phyloP scores from a whole-genome alignment of 257 asterid species.

The Jacaranda mimosifolia region DNA sequence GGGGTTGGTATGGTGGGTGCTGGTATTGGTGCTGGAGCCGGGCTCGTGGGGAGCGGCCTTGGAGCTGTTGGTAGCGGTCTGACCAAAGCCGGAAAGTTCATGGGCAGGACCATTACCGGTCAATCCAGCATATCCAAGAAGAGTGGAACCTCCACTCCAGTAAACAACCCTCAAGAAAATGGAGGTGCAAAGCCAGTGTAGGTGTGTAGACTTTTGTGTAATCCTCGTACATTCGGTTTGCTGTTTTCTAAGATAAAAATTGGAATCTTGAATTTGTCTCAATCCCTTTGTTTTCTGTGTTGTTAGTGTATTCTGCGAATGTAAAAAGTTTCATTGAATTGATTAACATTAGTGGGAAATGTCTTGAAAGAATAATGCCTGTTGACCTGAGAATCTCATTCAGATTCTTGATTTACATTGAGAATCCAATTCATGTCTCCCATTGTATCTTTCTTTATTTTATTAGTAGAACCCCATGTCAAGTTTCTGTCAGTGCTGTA shows the following conservation, averaged over 20 bases:
- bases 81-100: conserved; percentile 88
- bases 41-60: conserved; percentile 71
- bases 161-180: conserved; percentile 71
- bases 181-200: conserved; percentile 80
- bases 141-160: conserved; percentile 79
- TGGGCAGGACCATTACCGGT: conserved; percentile 89
- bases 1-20: conserved; percentile 56
- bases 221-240: neutral
- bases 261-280: conserved; percentile 23
- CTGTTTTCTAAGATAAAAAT: no score
- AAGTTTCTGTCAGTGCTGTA: no score
- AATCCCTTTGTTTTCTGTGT: conserved; percentile 8
- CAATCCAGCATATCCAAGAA: conserved; percentile 61
- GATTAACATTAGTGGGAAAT: conserved; percentile 5
- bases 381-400: neutral
- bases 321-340: conserved; percentile 37
- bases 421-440: neutral
- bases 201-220: conserved; percentile 27
- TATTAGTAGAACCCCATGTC: no score
- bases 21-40: conserved; percentile 72
- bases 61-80: conserved; percentile 89
- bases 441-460: no score
- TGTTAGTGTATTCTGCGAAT: conserved; percentile 20
- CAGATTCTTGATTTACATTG: neutral
- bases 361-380: neutral